phyloP scores from a whole-genome alignment of 345 rosid species.

The Kernera saxatilis region DNA sequence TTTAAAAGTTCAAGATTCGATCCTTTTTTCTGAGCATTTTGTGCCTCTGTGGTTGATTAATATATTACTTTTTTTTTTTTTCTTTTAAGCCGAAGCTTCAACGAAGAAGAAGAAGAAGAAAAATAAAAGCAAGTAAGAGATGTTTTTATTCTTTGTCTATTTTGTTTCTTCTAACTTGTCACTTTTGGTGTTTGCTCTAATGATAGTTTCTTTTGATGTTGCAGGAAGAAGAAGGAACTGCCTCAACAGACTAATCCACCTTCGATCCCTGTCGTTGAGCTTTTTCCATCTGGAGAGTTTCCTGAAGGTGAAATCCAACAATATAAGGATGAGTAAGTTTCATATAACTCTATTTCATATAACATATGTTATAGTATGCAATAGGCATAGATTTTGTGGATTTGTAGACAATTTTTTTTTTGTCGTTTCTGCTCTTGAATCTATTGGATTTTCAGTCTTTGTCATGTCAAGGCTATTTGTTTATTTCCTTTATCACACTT shows the following conservation, averaged over 20 bases:
- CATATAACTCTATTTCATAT: background rate
- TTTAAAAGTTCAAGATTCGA: background rate
- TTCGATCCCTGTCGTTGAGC: constrained; percentile 61
- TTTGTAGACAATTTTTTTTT: background rate
- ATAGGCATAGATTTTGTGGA: background rate
- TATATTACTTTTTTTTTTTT: background rate
- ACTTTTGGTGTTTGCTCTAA: background rate
- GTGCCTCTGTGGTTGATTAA: background rate
- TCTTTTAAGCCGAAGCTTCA: constrained; percentile 42
- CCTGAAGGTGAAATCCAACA: constrained; percentile 99
- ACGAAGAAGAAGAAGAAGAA: constrained; percentile 97
- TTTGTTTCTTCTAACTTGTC: background rate
- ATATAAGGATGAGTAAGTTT: constrained; percentile 85
- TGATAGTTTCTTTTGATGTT: constrained; percentile 8
- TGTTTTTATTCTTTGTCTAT: background rate
- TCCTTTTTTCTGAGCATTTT: background rate
- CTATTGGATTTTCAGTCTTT: background rate
- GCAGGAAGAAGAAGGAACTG: constrained; percentile 79
- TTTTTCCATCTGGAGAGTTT: constrained; percentile 90
- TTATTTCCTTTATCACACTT: background rate
- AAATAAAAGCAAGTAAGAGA: constrained; percentile 86
- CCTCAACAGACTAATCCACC: constrained; percentile 88
- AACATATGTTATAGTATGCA: background rate
- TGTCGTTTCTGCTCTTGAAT: background rate
- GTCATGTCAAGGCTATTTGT: background rate